Conservation (phyloP, 2,329 filamentous ascomycete genomes). For the Cladosporium phlei region DNA sequence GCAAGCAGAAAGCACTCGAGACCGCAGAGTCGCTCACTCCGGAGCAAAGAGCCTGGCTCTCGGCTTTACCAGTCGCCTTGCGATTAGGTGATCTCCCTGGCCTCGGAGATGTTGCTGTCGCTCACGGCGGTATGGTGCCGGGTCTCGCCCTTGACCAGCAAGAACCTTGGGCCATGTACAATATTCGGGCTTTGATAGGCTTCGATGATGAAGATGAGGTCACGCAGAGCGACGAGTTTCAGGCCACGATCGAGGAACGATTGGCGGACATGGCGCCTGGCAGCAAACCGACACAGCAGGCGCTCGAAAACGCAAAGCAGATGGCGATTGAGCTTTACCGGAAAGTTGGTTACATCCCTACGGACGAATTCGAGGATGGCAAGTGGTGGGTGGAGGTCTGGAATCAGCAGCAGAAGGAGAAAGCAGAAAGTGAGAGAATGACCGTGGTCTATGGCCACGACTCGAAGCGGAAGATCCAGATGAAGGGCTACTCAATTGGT, state of each 20-base stretch:
- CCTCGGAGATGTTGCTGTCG: not conserved
- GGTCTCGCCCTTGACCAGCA: not conserved
- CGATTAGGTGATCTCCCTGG: not conserved
- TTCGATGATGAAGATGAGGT: not conserved
- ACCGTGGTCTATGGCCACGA: conserved; percentile 9
- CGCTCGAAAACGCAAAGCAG: not conserved
- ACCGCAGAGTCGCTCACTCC: not conserved
- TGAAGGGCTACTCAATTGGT: conserved; percentile 5
- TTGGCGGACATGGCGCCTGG: not conserved
- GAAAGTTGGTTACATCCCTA: conserved; percentile 1
- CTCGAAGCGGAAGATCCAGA: not conserved
- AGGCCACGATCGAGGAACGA: conserved; percentile 1
- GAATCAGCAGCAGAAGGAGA: not conserved
- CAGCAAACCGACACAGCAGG: not conserved
- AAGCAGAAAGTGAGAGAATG: not conserved
- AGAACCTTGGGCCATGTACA: conserved; percentile 9
- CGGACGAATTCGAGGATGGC: conserved; percentile 4
- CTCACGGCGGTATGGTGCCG: conserved; percentile 11
- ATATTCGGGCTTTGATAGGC: conserved; percentile 10
- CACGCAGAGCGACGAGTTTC: conserved; percentile 1
- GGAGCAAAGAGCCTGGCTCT: conserved; percentile 1
- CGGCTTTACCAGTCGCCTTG: conserved; percentile 2
- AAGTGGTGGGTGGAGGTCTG: conserved; percentile 7
- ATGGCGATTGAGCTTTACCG: not conserved
- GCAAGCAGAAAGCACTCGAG: conserved; percentile 1